Evolutionary conservation across 768 basidiomycete species (phyloP).

Genomic region (Boletus pseudopeckii): DNA sequence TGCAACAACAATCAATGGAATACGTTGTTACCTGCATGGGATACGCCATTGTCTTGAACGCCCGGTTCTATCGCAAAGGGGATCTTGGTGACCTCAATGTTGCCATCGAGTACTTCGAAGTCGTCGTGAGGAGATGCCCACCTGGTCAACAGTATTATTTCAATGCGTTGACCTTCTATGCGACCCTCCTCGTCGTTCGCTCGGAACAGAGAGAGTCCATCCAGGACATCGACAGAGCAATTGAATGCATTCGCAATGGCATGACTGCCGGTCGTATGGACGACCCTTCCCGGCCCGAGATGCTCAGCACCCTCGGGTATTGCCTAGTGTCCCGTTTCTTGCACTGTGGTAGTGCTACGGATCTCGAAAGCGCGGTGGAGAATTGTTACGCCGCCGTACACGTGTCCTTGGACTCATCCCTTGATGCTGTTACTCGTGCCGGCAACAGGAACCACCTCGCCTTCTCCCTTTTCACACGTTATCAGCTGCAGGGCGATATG

Average conservation of each 20-base stretch:
- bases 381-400: too few relatives aligned
- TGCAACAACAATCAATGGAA: background rate
- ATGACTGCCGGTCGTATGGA: conserved; percentile 5
- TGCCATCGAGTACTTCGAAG: conserved; percentile 9
- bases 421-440: background rate
- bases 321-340: conserved; percentile 14
- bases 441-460: too few relatives aligned
- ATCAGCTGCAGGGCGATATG: too few relatives aligned
- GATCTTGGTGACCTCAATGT: conserved; percentile 11
- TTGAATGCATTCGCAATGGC: conserved; percentile 7
- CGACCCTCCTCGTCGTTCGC: conserved; percentile 12
- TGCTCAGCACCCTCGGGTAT: conserved; percentile 12
- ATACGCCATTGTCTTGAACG: conserved; percentile 1
- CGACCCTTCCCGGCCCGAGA: background rate
- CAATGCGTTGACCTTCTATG: background rate
- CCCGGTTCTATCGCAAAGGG: conserved; percentile 9
- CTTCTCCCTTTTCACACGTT: too few relatives aligned
- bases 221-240: conserved; percentile 16
- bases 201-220: conserved; percentile 10
- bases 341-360: background rate
- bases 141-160: conserved; percentile 4
- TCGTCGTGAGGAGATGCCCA: conserved; percentile 2
- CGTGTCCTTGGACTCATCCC: too few relatives aligned
- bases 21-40: conserved; percentile 1
- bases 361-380: too few relatives aligned